phyloP scores from a whole-genome alignment of 495 filamentous ascomycete genomes.

The Daldinia bambusicola region DNA sequence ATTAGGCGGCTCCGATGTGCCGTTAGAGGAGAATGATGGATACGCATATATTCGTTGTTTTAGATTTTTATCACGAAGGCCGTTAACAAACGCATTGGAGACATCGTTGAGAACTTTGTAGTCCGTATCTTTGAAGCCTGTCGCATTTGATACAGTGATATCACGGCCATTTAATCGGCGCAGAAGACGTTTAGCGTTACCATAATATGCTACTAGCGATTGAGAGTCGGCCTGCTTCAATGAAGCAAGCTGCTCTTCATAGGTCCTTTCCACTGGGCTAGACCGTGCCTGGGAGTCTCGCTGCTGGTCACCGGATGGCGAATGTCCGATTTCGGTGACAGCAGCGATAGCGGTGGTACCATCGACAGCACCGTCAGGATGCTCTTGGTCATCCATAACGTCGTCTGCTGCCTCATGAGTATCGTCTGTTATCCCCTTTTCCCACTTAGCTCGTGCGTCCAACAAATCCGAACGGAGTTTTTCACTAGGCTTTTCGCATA shows the following conservation, averaged over 20 bases:
- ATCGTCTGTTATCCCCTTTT: conserved; percentile 54
- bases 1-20: conserved; percentile 37
- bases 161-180: conserved; percentile 59
- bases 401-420: conserved; percentile 56
- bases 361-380: background rate
- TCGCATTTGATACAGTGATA: conserved; percentile 52
- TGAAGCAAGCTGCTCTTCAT: conserved; percentile 48
- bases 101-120: conserved; percentile 58
- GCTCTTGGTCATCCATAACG: conserved; percentile 48
- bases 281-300: conserved; percentile 17
- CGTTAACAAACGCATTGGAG: conserved; percentile 58
- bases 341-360: background rate
- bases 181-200: conserved; percentile 57
- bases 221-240: conserved; percentile 54
- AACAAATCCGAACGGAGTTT: conserved; percentile 62
- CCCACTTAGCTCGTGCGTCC: conserved; percentile 71
- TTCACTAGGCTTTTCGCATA: conserved; percentile 73
- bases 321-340: conserved; percentile 6
- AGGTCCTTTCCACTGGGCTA: conserved; percentile 15
- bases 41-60: conserved; percentile 52
- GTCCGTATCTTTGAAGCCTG: conserved; percentile 52
- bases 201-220: conserved; percentile 55
- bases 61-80: conserved; percentile 56
- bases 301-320: background rate
- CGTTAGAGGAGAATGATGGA: conserved; percentile 50